phyloP scores from a whole-genome alignment of 1,284 basidiomycete species.

The Bondarzewia mesenterica region DNA sequence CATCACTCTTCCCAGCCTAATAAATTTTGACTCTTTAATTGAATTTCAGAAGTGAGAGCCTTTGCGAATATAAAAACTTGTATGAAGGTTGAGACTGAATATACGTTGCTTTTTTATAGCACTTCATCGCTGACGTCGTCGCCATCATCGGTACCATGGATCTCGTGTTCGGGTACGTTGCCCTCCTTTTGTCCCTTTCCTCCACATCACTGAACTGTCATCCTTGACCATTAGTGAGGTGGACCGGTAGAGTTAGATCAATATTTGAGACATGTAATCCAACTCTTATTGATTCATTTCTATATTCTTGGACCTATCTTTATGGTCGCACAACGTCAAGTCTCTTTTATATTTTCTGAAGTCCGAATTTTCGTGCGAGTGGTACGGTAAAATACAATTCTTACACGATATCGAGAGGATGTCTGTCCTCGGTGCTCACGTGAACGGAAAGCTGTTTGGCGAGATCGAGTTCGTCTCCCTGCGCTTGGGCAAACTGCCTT shows the following conservation, averaged over 20 bases:
- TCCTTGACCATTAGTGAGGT: conserved; percentile 29
- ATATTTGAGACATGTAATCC: background rate
- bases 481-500: conserved; percentile 20
- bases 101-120: conserved; percentile 35
- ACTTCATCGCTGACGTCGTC: conserved; percentile 87
- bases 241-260: conserved; percentile 25
- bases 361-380: too few species aligned
- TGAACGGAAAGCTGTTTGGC: conserved; percentile 36
- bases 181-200: background rate
- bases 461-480: conserved; percentile 12
- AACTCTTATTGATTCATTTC: background rate
- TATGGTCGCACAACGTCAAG: too few species aligned
- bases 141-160: conserved; percentile 94
- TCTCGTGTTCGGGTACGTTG: conserved; percentile 75
- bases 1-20: background rate
- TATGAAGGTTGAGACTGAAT: background rate
- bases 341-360: too few species aligned
- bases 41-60: conserved; percentile 47
- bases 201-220: background rate
- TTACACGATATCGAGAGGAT: conserved; percentile 53
- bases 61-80: conserved; percentile 5
- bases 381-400: too few species aligned
- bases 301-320: too few species aligned
- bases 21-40: conserved; percentile 8
- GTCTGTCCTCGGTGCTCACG: conserved; percentile 50